Percentiles rank a stretch among this genome's conserved stretches.
Evolutionary conservation across 306 rosid genomes (phyloP).

Genomic region (Fagus crenata): DNA sequence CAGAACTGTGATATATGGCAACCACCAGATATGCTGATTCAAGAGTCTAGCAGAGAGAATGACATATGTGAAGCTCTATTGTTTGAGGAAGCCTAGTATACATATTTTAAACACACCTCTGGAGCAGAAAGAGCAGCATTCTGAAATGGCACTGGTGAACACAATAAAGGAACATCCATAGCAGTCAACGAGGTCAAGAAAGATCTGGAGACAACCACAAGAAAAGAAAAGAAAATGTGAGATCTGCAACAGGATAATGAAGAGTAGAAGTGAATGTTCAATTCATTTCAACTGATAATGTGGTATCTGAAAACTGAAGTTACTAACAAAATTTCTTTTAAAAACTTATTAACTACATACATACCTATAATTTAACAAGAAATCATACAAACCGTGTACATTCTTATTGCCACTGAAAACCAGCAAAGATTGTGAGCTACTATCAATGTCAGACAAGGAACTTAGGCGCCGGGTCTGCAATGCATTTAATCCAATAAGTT

Average conservation of each 20-base stretch:
- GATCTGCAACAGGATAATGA: constrained; percentile 22
- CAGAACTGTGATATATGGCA: background rate
- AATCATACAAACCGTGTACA: constrained; percentile 77
- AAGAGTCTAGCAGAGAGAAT: constrained; percentile 16
- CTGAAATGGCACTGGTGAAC: constrained; percentile 81
- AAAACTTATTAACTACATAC: background rate
- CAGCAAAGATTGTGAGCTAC: constrained; percentile 78
- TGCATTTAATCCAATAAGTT: constrained; percentile 10
- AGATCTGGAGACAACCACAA: constrained; percentile 50
- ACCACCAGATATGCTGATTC: background rate
- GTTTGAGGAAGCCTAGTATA: background rate
- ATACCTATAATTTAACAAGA: constrained; percentile 85
- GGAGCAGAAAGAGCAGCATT: constrained; percentile 83
- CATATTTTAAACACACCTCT: constrained; percentile 46
- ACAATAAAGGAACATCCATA: constrained; percentile 77
- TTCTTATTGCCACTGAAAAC: constrained; percentile 62
- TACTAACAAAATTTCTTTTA: constrained; percentile 16
- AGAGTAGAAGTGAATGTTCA: constrained; percentile 19
- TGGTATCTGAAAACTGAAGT: constrained; percentile 16
- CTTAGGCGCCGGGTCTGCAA: constrained; percentile 67
- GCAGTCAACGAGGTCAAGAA: constrained; percentile 67
- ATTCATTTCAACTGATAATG: constrained; percentile 10
- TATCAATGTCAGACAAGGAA: constrained; percentile 67
- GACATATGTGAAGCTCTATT: constrained; percentile 1
- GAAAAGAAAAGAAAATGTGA: background rate